These are phyloP conservation scores for Citrus australasica DNA, from an alignment of 345 rosid species.

Conservation along the genomic window DNA sequence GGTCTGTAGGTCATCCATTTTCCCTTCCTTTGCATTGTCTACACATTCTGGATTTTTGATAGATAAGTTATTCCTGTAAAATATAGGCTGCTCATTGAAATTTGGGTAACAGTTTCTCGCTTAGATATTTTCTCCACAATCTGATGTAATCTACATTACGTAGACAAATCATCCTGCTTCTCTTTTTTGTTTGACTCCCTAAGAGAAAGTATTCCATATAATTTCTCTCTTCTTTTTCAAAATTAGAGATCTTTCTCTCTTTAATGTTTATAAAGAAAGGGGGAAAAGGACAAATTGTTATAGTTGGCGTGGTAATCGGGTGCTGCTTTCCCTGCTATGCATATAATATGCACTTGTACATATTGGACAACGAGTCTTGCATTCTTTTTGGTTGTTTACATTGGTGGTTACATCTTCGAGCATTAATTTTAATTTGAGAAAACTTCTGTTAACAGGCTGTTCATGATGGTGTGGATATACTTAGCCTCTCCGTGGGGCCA, in stretches of 20 bases:
- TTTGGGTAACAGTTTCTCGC: not conserved
- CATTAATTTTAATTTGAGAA: constrained; percentile 11
- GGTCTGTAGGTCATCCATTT: not conserved
- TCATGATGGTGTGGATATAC: constrained; percentile 95
- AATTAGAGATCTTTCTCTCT: not conserved
- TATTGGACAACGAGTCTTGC: not conserved
- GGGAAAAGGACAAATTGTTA: not conserved
- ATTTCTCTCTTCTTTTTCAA: not conserved
- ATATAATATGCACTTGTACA: not conserved
- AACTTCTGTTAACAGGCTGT: constrained; percentile 71
- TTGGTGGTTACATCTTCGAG: constrained; percentile 1
- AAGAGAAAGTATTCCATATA: not conserved
- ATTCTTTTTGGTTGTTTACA: not conserved
- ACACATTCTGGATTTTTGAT: not conserved
- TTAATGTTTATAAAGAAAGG: not conserved
- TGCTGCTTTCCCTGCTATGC: not conserved
- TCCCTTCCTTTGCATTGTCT: not conserved
- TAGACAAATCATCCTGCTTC: constrained; percentile 2
- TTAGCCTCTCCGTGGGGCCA: constrained; percentile 95
- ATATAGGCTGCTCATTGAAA: not conserved
- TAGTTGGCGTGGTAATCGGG: not conserved
- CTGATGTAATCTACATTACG: not conserved
- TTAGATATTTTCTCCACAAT: not conserved
- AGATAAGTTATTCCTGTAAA: not conserved
- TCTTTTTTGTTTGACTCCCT: not conserved